Percentiles rank a stretch among this genome's conserved stretches.
Evolutionary conservation across 2,329 filamentous ascomycete species (phyloP).

Genomic region (Ambrosiella xylebori): DNA sequence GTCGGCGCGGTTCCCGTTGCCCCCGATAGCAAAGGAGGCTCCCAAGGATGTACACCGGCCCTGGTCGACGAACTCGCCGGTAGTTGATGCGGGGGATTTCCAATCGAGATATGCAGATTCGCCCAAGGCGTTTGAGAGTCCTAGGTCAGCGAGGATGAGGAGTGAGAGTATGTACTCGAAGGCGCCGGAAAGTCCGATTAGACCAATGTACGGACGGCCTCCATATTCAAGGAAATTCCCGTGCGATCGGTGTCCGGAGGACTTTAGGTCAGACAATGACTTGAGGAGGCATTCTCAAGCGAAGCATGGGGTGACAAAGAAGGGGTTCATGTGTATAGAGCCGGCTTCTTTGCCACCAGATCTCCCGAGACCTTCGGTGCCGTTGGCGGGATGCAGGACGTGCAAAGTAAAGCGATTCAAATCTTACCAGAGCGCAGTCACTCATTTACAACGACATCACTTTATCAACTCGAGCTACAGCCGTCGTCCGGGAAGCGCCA

Average conservation of each 20-base stretch:
- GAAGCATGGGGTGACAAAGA: constrained; percentile 37
- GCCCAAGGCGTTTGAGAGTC: constrained; percentile 11
- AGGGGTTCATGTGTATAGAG: constrained; percentile 39
- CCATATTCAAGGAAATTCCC: constrained; percentile 48
- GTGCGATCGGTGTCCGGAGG: constrained; percentile 64
- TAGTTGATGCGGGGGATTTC: not conserved
- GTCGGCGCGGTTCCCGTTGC: not conserved
- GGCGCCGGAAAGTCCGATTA: constrained; percentile 2
- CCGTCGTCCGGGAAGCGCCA: constrained; percentile 30
- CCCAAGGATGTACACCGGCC: constrained; percentile 1
- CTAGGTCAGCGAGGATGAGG: constrained; percentile 2
- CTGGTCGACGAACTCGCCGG: constrained; percentile 3
- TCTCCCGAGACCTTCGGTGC: not conserved
- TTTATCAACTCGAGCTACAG: constrained; percentile 38
- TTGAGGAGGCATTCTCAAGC: constrained; percentile 49
- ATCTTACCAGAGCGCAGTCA: constrained; percentile 41
- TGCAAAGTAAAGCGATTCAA: constrained; percentile 35
- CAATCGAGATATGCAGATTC: constrained; percentile 1
- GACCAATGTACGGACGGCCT: constrained; percentile 21
- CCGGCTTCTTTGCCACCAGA: constrained; percentile 21
- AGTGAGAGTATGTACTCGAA: constrained; percentile 20
- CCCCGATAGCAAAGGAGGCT: not conserved
- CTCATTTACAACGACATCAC: constrained; percentile 39
- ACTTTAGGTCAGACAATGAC: constrained; percentile 84
- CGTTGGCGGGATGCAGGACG: not conserved